phyloP scores from a whole-genome alignment of 371 early-diverging fungal genomes.

The Apophysomyces sp. region DNA sequence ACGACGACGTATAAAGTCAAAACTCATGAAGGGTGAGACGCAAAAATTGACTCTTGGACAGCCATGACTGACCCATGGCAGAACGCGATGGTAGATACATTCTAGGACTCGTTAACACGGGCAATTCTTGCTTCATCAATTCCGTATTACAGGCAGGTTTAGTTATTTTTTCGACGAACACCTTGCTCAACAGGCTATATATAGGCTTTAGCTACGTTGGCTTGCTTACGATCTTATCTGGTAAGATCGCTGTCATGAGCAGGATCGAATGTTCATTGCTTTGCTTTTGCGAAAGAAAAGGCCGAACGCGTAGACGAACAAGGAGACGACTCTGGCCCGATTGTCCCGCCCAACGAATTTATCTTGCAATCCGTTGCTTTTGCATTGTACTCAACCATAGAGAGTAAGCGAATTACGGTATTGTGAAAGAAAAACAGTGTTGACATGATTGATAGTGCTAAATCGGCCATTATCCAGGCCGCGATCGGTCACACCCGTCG shows the following conservation, averaged over 20 bases:
- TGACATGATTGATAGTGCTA: conserved; percentile 20
- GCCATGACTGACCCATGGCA: not conserved
- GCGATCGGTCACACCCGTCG: conserved; percentile 36
- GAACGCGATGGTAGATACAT: conserved; percentile 51
- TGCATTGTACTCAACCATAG: conserved; percentile 52
- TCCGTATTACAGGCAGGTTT: conserved; percentile 74
- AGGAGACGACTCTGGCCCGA: conserved; percentile 42
- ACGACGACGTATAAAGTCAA: conserved; percentile 40
- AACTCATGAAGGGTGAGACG: conserved; percentile 34
- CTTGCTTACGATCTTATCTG: conserved; percentile 47
- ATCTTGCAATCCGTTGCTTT: conserved; percentile 50
- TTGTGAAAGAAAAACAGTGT: not conserved
- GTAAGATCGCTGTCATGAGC: conserved; percentile 14
- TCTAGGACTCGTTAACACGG: conserved; percentile 78
- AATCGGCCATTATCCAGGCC: conserved; percentile 45
- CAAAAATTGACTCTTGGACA: not conserved
- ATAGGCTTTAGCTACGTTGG: conserved; percentile 59
- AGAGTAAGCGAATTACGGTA: conserved; percentile 19
- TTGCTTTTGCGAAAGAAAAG: conserved; percentile 13
- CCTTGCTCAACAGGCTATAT: conserved; percentile 1
- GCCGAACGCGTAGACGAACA: conserved; percentile 54
- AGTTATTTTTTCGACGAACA: not conserved
- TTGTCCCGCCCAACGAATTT: conserved; percentile 36
- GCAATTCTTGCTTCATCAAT: conserved; percentile 92
- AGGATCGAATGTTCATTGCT: not conserved